These are phyloP conservation scores for Pseudogymnoascus sp. DNA, from an alignment of 2,329 filamentous ascomycete genomes.

Conservation along the genomic window DNA sequence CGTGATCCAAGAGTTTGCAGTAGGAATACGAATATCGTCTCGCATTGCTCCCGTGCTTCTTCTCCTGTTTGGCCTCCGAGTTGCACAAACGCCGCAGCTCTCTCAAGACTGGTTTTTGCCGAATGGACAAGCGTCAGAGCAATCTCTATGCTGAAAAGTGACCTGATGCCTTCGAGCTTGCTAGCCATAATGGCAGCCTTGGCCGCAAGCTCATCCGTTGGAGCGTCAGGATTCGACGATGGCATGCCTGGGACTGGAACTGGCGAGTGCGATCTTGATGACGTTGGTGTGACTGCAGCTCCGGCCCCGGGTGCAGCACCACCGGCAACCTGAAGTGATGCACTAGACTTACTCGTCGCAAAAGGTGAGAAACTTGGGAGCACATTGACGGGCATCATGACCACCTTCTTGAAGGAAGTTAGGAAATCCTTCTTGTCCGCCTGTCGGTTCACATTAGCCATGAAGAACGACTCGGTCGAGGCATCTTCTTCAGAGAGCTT, in stretches of 20 bases:
- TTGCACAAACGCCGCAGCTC: conserved; percentile 72
- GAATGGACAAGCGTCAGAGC: conserved; percentile 81
- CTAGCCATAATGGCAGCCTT: conserved; percentile 98
- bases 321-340: conserved; percentile 12
- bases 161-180: conserved; percentile 86
- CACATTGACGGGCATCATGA: conserved; percentile 97
- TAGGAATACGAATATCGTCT: conserved; percentile 76
- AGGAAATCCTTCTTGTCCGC: conserved; percentile 95
- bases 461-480: conserved; percentile 84
- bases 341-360: conserved; percentile 32
- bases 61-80: conserved; percentile 73
- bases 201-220: conserved; percentile 84
- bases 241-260: conserved; percentile 14
- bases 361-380: conserved; percentile 63
- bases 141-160: conserved; percentile 92
- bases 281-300: conserved; percentile 20
- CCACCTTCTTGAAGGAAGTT: conserved; percentile 94
- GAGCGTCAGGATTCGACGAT: conserved; percentile 54
- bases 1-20: conserved; percentile 75
- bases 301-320: conserved; percentile 12
- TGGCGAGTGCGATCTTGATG: conserved; percentile 44
- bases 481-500: conserved; percentile 86
- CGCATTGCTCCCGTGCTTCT: conserved; percentile 81
- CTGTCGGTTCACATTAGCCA: conserved; percentile 89
- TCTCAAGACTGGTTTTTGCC: conserved; percentile 80